Evolutionary conservation across 1,284 basidiomycete genomes (phyloP).

Genomic region (Erythrobasidium hasegawianum): DNA sequence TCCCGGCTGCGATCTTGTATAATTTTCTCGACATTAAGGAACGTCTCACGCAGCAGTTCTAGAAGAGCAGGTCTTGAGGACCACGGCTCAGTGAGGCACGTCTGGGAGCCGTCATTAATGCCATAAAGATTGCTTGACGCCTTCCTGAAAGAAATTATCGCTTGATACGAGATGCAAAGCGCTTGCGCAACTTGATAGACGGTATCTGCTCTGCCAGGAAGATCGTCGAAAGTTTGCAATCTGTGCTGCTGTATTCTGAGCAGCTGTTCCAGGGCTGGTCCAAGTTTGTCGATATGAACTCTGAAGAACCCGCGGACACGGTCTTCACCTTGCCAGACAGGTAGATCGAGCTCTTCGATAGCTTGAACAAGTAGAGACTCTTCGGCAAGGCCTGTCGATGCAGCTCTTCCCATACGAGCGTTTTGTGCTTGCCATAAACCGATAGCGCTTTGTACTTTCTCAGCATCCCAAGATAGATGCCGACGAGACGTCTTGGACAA

Average conservation of each 20-base stretch:
- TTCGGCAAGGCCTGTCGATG: neutral
- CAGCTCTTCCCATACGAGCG: conserved; percentile 49
- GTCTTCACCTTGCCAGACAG: conserved; percentile 60
- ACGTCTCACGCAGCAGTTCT: conserved; percentile 67
- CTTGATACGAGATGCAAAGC: conserved; percentile 63
- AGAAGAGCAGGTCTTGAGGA: conserved; percentile 67
- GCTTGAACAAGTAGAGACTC: conserved; percentile 51
- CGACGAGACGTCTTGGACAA: conserved; percentile 75
- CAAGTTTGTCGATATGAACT: conserved; percentile 55
- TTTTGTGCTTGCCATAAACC: conserved; percentile 83
- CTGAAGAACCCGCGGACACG: conserved; percentile 81
- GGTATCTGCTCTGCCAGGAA: conserved; percentile 48
- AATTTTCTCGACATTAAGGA: conserved; percentile 61
- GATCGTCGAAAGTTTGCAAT: conserved; percentile 58
- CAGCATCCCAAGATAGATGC: conserved; percentile 74
- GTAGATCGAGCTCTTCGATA: conserved; percentile 53
- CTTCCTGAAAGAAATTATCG: conserved; percentile 68
- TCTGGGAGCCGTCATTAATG: conserved; percentile 55
- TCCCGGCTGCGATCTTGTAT: conserved; percentile 53
- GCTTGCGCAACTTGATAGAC: conserved; percentile 33
- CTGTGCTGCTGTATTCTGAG: conserved; percentile 58
- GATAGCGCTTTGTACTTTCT: conserved; percentile 76
- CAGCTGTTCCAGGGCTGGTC: conserved; percentile 36
- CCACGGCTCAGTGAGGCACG: conserved; percentile 63
- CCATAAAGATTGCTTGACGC: conserved; percentile 72